Evolutionary conservation across 768 basidiomycete genomes (phyloP).

Genomic region (Multifurca ochricompacta): DNA sequence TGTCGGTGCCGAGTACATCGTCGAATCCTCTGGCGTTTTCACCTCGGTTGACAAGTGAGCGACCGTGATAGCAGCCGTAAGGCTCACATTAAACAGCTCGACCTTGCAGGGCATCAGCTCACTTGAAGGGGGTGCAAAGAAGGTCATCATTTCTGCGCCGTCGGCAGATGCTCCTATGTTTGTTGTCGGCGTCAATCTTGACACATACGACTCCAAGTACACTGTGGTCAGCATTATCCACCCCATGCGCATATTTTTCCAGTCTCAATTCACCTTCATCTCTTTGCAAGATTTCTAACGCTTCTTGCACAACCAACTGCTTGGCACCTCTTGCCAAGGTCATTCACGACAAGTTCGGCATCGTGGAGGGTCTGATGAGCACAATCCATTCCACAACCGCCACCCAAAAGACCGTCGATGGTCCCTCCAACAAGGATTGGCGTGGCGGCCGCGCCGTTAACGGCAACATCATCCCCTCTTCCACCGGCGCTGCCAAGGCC

Average conservation of each 20-base stretch:
- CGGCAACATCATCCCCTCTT: slow-evolving; percentile 99
- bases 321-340: slow-evolving; percentile 98
- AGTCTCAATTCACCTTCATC: not conserved
- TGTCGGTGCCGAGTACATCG: slow-evolving; percentile 83
- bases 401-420: slow-evolving; percentile 93
- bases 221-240: slow-evolving; percentile 53
- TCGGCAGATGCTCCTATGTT: slow-evolving; percentile 97
- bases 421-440: slow-evolving; percentile 94
- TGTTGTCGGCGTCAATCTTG: slow-evolving; percentile 93
- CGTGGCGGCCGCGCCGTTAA: slow-evolving; percentile 92
- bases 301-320: slow-evolving; percentile 99
- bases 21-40: slow-evolving; percentile 99
- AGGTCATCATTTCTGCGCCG: slow-evolving; percentile 98
- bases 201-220: slow-evolving; percentile 82
- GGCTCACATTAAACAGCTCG: not conserved
- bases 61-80: not conserved
- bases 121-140: slow-evolving; percentile 99
- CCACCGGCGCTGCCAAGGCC: slow-evolving; percentile 98
- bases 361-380: slow-evolving; percentile 97
- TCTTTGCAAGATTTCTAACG: slow-evolving; percentile 79
- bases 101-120: slow-evolving; percentile 63
- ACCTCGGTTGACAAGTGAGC: slow-evolving; percentile 84
- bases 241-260: not conserved
- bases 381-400: slow-evolving; percentile 97
- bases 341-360: slow-evolving; percentile 93